phyloP scores from a whole-genome alignment of 1,284 basidiomycete genomes.

The Pascua sp. region DNA sequence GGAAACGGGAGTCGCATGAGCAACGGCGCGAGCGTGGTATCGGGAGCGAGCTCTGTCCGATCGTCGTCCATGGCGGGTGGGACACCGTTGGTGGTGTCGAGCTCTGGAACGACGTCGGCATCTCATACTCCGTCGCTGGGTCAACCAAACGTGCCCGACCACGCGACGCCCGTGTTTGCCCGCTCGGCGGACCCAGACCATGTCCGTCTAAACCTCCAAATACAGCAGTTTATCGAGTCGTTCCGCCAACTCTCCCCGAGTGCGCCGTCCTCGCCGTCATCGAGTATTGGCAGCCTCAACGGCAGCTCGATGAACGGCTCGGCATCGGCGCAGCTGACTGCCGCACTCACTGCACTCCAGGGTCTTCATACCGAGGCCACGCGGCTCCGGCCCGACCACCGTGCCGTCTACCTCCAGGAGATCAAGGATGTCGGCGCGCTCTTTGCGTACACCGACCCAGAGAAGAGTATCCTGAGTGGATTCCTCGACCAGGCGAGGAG shows the following conservation, averaged over 20 bases:
- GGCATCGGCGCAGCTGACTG: constrained; percentile 18
- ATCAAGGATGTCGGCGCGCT: constrained; percentile 47
- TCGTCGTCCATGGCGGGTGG: too few relatives aligned
- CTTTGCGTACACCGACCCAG: constrained; percentile 47
- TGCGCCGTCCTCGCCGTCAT: constrained; percentile 28
- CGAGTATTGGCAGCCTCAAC: constrained; percentile 25
- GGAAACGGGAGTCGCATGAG: not conserved
- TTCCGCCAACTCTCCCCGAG: constrained; percentile 25
- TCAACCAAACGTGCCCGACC: not conserved
- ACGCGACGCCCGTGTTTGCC: constrained; percentile 29
- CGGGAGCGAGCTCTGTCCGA: too few relatives aligned
- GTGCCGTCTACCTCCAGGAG: constrained; percentile 43
- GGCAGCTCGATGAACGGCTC: constrained; percentile 6
- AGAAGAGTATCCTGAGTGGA: constrained; percentile 41
- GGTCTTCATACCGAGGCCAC: constrained; percentile 38
- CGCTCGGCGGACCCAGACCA: constrained; percentile 32
- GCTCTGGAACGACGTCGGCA: not conserved
- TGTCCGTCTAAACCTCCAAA: constrained; percentile 44
- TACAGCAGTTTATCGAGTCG: constrained; percentile 44
- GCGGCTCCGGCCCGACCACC: constrained; percentile 32
- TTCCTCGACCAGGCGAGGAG: constrained; percentile 45
- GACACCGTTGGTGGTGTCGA: too few relatives aligned
- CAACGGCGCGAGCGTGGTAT: too few relatives aligned
- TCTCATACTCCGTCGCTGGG: too few relatives aligned
- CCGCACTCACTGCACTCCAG: constrained; percentile 34